phyloP scores from a whole-genome alignment of 2,329 filamentous ascomycete genomes.

The Fusarium sp. region DNA sequence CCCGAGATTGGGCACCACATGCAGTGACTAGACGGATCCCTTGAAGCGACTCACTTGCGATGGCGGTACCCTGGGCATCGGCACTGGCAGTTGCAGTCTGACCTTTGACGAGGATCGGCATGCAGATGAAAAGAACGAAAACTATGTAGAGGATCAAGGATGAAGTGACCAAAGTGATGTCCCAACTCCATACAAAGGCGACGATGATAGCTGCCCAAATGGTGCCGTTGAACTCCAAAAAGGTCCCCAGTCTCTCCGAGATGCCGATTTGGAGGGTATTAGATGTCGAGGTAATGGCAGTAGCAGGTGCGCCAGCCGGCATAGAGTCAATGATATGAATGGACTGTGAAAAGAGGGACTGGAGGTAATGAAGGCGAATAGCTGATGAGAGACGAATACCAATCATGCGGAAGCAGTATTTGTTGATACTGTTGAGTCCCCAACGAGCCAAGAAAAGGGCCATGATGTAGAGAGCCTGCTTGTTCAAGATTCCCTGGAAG shows the following conservation, averaged over 20 bases:
- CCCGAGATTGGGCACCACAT: slow-evolving; percentile 54
- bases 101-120: slow-evolving; percentile 37
- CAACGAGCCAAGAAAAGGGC: slow-evolving; percentile 40
- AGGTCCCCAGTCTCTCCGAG: slow-evolving; percentile 60
- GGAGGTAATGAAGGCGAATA: slow-evolving; percentile 62
- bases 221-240: slow-evolving; percentile 52
- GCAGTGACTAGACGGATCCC: slow-evolving; percentile 57
- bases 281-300: slow-evolving; percentile 63
- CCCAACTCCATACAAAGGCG: slow-evolving; percentile 64
- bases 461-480: slow-evolving; percentile 43
- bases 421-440: slow-evolving; percentile 39
- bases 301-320: slow-evolving; percentile 61
- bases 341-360: slow-evolving; percentile 61
- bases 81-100: slow-evolving; percentile 34
- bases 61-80: slow-evolving; percentile 52
- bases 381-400: slow-evolving; percentile 62
- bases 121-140: slow-evolving; percentile 42
- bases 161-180: slow-evolving; percentile 62
- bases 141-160: slow-evolving; percentile 58
- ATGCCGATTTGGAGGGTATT: slow-evolving; percentile 66
- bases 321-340: slow-evolving; percentile 62
- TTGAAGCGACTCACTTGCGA: slow-evolving; percentile 57
- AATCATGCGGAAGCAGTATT: slow-evolving; percentile 57
- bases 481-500: slow-evolving; percentile 24
- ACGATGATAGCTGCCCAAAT: slow-evolving; percentile 53